Evolutionary conservation across 345 rosid genomes (phyloP).

Genomic region (Conringia planisiliqua): DNA sequence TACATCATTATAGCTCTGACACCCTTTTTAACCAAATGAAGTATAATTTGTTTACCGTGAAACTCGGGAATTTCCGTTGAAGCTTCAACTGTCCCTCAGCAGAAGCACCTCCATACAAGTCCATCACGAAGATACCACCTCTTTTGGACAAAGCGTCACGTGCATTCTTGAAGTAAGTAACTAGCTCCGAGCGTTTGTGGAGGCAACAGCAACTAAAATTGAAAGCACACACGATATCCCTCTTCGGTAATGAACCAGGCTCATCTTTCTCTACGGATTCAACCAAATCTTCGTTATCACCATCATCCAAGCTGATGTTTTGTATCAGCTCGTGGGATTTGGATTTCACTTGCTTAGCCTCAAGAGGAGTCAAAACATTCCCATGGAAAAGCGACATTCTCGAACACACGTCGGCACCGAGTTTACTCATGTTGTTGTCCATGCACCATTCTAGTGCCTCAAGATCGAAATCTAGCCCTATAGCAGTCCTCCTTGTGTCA

Average conservation of each 20-base stretch:
- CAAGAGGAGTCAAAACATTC: constrained; percentile 71
- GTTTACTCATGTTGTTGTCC: constrained; percentile 64
- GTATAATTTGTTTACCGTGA: constrained; percentile 44
- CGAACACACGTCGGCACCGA: constrained; percentile 62
- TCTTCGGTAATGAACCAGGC: constrained; percentile 41
- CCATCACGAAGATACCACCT: constrained; percentile 89
- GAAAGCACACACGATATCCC: constrained; percentile 90
- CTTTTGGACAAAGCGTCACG: constrained; percentile 54
- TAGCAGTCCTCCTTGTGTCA: constrained; percentile 79
- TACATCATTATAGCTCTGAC: background rate
- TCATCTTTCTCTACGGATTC: constrained; percentile 35
- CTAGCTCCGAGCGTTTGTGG: constrained; percentile 66
- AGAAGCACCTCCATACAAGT: constrained; percentile 88
- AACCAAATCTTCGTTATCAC: constrained; percentile 16
- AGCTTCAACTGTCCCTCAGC: constrained; percentile 72
- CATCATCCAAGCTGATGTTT: constrained; percentile 43
- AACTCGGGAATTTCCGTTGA: constrained; percentile 72
- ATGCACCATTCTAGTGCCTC: constrained; percentile 85
- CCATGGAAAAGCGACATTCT: constrained; percentile 84
- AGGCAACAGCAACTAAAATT: constrained; percentile 94
- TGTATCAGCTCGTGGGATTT: constrained; percentile 46
- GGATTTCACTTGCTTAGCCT: constrained; percentile 54
- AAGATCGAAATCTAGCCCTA: constrained; percentile 82
- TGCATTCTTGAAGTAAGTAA: constrained; percentile 74
- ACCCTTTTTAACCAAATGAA: background rate